Evolutionary conservation across 2,329 filamentous ascomycete species (phyloP), one percentile per base, ranked within the genome.

Genomic region (Hypoxylon sp.): DNA sequence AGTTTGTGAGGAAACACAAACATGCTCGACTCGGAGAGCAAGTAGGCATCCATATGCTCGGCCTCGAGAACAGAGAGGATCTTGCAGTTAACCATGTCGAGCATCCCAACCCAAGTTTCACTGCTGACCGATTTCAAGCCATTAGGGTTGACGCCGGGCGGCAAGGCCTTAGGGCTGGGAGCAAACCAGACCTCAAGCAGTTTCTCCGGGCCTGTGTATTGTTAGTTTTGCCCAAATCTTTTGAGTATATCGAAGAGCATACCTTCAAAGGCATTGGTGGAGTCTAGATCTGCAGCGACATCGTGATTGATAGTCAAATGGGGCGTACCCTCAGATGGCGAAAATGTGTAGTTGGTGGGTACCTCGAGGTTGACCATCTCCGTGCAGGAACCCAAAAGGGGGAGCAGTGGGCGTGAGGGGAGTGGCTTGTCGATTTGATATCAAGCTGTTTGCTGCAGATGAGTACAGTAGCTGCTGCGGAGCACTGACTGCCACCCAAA

Each of bases 1-100:
- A 99, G 87, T 85, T 99, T 99, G 87, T 99, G 96, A n/a, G 94
- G 93, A 80, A 97, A 99, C 73, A 99, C 93, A 78, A 99, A 99
- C 94, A 99, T 97, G 91, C 96, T 98, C 40, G 96, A 98, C 82
- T 99, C 96, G 68, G 96, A 99, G 59, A 99, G 86, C 5, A 99
- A 88, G 78, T 99, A 99, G 70, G 96, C 95, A 77, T 99, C 96
- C 73, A 98, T 91, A 76, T 95, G 90, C 69, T 97, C 93, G 22
- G 95, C 97, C 77, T 95, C 90, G 69, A 99, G 88, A 67, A 97
- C 91, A 3, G 96, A 99, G 59, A 99, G 85, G 58, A 99, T 93
- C 83, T 99, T 96, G 89, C 96, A 99, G 79, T 97, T 97, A 81
- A 99, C 96, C 76, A 97, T 86, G 78, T 99, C 96, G 64, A 99